Conservation (phyloP, 441 rosid species). For the Rhodomyrtus psidioides region DNA sequence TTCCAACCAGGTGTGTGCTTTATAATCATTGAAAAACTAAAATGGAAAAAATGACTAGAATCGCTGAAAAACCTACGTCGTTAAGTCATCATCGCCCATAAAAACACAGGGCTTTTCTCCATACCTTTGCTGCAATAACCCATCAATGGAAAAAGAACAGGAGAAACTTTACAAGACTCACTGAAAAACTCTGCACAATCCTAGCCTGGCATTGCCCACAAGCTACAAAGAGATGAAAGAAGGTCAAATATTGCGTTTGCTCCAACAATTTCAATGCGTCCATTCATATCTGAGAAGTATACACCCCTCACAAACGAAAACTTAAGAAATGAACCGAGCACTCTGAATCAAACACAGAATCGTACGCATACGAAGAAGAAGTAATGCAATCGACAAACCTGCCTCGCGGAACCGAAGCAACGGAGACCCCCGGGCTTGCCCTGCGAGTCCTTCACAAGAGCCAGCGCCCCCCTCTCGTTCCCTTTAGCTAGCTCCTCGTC, state of each 20-base stretch:
- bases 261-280: neutral
- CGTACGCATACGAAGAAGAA: neutral
- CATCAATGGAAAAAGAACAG: neutral
- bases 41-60: too few species aligned
- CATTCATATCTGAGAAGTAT: neutral
- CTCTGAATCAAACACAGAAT: neutral
- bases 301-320: neutral
- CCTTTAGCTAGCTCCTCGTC: conserved; percentile 63
- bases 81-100: neutral
- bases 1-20: neutral
- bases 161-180: neutral
- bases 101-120: neutral
- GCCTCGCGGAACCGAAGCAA: conserved; percentile 74
- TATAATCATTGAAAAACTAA: too few species aligned
- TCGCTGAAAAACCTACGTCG: too few species aligned
- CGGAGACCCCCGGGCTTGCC: conserved; percentile 70
- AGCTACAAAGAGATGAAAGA: neutral
- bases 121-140: neutral
- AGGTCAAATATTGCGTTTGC: neutral
- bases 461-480: conserved; percentile 67
- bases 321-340: neutral
- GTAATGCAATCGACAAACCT: conserved; percentile 21
- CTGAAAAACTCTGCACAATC: neutral
- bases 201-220: neutral
- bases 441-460: conserved; percentile 58